These are phyloP conservation scores for Colletotrichum aenigma DNA, from an alignment of 2,329 filamentous ascomycete genomes.

Conservation along the genomic window DNA sequence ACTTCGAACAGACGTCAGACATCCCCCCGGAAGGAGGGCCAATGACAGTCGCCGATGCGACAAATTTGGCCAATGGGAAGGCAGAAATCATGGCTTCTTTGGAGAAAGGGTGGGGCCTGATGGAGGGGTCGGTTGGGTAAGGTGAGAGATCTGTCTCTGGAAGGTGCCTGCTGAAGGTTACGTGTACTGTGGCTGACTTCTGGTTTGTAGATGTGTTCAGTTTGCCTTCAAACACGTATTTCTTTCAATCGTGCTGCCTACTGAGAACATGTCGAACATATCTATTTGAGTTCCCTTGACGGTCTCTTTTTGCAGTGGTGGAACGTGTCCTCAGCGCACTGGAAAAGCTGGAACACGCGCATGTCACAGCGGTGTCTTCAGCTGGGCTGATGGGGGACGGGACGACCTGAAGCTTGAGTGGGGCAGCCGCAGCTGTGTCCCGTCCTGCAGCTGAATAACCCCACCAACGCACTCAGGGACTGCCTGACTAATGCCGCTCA, in stretches of 20 bases:
- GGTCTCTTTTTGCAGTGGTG: not conserved
- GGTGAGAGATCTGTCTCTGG: not conserved
- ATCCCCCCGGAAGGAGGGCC: not conserved
- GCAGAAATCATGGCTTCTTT: not conserved
- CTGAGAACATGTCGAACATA: not conserved
- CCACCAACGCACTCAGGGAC: not conserved
- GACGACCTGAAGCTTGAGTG: not conserved
- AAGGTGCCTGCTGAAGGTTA: not conserved
- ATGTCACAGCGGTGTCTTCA: not conserved
- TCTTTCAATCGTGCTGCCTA: not conserved
- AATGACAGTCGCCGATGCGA: not conserved
- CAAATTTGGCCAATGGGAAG: not conserved
- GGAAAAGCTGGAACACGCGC: not conserved
- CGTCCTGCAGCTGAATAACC: not conserved
- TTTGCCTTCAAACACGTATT: not conserved
- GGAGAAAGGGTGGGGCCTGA: not conserved
- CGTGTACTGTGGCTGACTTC: not conserved
- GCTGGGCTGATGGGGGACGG: not conserved
- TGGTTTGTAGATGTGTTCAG: conserved; percentile 7
- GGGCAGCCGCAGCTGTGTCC: not conserved
- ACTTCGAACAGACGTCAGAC: not conserved
- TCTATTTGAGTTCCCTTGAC: not conserved
- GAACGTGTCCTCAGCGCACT: not conserved
- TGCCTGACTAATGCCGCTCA: not conserved
- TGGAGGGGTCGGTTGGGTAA: not conserved